Evolutionary conservation across 1,284 basidiomycete species (phyloP), one percentile per base, ranked within the genome.

Genomic region (Sphagnurus paluster): DNA sequence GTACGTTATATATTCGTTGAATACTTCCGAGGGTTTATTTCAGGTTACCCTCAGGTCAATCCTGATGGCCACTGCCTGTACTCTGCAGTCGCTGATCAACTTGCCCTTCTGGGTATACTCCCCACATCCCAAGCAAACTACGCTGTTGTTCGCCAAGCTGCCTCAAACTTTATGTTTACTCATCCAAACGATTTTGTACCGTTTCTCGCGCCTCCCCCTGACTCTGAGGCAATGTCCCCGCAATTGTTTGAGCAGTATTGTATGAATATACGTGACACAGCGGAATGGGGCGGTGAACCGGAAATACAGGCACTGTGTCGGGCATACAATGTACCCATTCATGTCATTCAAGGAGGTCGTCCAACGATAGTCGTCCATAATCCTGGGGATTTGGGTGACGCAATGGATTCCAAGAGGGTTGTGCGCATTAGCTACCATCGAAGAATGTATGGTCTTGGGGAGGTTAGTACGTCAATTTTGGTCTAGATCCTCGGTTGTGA

Each of bases 21-120:
- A 23, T 9, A 13, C 30, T 10, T 8, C n/a, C 28, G 28, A 36
- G 5, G 23, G 16, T 21, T 47, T 36, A 6, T 16, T 47, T 51
- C 38, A 39, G 30, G 42, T 30, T 19, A 32, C 29, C 25, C 37
- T 16, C 51, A 95, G 90, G 90, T 98, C 58, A 86, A 84, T 52
- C 92, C 95, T 7, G 95, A 98, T 60, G 95, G 95, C 0, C 95
- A 98, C 60, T 98, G 94, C 70, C 82, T 98, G 30, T 98, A 90
- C 70, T 88, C 93, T 34, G 92, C 95, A 4, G 75, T 98, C 9
- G 94, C 92, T 14, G 93, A 98, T 64, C 95, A 95, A 61, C 81
- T 94, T 43, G 75, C 69, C 37, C 66, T 87, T 16, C 76, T 86
- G 16, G 76, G 77, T 39, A 68, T 89, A 35, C 56, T 88, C 19